phyloP scores from a whole-genome alignment of 2,329 filamentous ascomycete genomes.

The Phialophora chinensis region DNA sequence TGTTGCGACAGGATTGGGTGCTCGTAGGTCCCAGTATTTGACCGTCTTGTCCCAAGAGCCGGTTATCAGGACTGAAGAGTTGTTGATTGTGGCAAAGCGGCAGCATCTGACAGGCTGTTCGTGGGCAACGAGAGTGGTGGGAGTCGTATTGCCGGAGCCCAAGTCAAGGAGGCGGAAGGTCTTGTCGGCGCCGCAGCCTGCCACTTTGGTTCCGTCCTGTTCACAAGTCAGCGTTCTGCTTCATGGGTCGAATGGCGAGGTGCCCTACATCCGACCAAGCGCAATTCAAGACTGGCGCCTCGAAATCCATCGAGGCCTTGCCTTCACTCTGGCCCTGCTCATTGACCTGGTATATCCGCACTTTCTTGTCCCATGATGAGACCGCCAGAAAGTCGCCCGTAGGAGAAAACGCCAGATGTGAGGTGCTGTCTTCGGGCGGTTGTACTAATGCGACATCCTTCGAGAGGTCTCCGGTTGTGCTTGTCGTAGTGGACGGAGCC shows the following conservation, averaged over 20 bases:
- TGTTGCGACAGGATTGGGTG: conserved; percentile 52
- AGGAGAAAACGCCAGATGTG: conserved; percentile 82
- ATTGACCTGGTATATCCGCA: conserved; percentile 93
- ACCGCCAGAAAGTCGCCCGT: conserved; percentile 82
- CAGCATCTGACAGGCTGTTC: conserved; percentile 78
- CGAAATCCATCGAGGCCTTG: conserved; percentile 84
- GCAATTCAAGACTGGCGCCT: conserved; percentile 75
- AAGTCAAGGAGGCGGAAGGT: conserved; percentile 88
- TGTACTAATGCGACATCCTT: conserved; percentile 81
- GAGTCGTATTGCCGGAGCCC: conserved; percentile 56
- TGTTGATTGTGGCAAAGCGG: conserved; percentile 74
- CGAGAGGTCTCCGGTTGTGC: conserved; percentile 86
- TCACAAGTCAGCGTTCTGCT: conserved; percentile 27
- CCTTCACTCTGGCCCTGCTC: conserved; percentile 78
- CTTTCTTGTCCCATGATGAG: conserved; percentile 96
- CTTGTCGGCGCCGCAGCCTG: conserved; percentile 89
- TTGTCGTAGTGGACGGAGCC: conserved; percentile 61
- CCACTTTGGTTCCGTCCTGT: conserved; percentile 88
- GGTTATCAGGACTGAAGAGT: conserved; percentile 82
- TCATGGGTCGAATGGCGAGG: background rate
- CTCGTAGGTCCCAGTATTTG: conserved; percentile 63
- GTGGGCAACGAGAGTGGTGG: conserved; percentile 73
- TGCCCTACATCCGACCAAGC: background rate
- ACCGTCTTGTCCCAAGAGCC: conserved; percentile 69
- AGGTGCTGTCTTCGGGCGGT: conserved; percentile 87